Base-by-base conservation (phyloP, 352 stramenopile species). In the Lagenidium giganteum region DNA sequence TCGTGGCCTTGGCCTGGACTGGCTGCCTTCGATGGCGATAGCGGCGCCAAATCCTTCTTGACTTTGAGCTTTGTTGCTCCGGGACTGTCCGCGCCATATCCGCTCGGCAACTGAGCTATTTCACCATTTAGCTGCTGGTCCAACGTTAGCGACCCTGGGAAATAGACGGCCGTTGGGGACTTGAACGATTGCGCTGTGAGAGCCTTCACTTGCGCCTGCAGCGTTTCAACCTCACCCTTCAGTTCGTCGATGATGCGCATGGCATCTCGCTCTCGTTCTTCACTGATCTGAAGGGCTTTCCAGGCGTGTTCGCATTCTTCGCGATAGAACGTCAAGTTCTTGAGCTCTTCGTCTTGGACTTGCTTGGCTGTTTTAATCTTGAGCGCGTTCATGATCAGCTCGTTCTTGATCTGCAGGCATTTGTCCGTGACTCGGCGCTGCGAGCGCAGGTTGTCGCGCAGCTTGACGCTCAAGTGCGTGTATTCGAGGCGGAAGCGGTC, bases 241-340 rank as follows among this genome's bases (percentile, higher is more conserved):
- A 87, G 58, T 11, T 83, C 69, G 28, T 87, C 74, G 39, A 87
- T 84, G 55, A 87, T 82, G 18, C 51, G 45, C 61, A 83, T 68
- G 5, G 74, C 71, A 43, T 83, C 64, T 11, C 59, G 64, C 47
- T 87, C 74, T 24, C 74, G 64, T 35, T 79, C 70, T 40, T 82
- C 66, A 27, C 69, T 72, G 18, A 82, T n/a, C 1, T 53, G 53
- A 25, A 61, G 69, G 42, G 81, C 69, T 34, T 72, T 76, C 71
- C 75, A 87, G 9, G 70, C 70, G 39, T 77, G 53, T 33, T 87
- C 69, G 37, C 75, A 87, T 42, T 87, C 75, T n/a, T 87, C 71
- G 7, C 75, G 64, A 30, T 87, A 87, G 59, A 79, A 87, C 4
- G 68, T 32, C 13, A 87, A 54, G 45, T 74, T 83, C 36, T 82